Evolutionary conservation across 768 basidiomycete genomes (phyloP).

Genomic region (Phylloporus sp.): DNA sequence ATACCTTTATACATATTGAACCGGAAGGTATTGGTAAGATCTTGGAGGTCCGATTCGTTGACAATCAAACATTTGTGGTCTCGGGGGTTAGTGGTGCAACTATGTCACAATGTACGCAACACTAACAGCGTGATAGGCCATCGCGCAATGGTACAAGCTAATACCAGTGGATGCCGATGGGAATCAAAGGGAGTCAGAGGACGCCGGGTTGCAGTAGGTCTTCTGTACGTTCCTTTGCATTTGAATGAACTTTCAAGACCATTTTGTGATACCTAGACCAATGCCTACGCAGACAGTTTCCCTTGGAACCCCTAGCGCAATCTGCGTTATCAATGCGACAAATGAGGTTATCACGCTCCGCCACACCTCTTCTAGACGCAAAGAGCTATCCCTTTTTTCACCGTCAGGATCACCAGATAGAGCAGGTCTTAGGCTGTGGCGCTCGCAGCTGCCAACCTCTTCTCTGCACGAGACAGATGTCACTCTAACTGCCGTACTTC

Average conservation of each 20-base stretch:
- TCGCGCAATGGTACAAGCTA: slow-evolving; percentile 21
- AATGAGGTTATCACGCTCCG: slow-evolving; percentile 20
- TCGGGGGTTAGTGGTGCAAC: slow-evolving; percentile 20
- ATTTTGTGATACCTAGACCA: slow-evolving; percentile 10
- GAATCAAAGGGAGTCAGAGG: slow-evolving; percentile 4
- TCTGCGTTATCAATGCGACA: slow-evolving; percentile 7
- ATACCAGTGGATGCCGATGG: slow-evolving; percentile 8
- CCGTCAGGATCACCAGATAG: slow-evolving; percentile 6
- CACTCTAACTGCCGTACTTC: slow-evolving; percentile 41
- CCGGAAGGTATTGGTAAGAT: slow-evolving; percentile 21
- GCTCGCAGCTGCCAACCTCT: slow-evolving; percentile 7
- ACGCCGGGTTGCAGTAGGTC: slow-evolving; percentile 18
- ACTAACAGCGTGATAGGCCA: slow-evolving; percentile 7
- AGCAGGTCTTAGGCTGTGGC: slow-evolving; percentile 18
- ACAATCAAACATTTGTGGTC: slow-evolving; percentile 21
- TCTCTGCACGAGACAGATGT: slow-evolving; percentile 4
- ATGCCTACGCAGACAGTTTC: slow-evolving; percentile 3
- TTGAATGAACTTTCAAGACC: slow-evolving; percentile 6
- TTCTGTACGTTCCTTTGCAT: background rate
- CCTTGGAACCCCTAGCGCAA: slow-evolving; percentile 4
- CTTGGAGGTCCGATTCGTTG: slow-evolving; percentile 17
- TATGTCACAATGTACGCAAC: background rate
- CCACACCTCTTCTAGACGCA: slow-evolving; percentile 13
- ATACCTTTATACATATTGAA: slow-evolving; percentile 11
- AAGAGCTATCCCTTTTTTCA: slow-evolving; percentile 18